Conservation (phyloP, 805 yeast genomes). For the Starmerella roubikii region DNA sequence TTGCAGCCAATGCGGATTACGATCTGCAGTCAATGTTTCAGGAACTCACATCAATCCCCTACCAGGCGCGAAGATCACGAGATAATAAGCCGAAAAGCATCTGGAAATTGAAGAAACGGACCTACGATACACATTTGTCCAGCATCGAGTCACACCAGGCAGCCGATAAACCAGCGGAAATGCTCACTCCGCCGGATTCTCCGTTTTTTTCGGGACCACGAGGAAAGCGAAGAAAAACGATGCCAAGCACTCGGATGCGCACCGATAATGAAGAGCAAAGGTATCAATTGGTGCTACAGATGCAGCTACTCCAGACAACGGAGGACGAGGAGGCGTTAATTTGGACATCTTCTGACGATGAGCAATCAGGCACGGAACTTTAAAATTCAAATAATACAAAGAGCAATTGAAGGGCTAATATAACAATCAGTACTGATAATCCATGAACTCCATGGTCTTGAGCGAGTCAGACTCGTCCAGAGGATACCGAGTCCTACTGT, state of each 20-base stretch:
- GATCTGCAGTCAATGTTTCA: not conserved
- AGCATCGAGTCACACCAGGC: no score
- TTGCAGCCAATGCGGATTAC: no score
- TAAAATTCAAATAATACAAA: no score
- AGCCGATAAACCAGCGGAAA: no score
- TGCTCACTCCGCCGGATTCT: not conserved
- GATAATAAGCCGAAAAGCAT: not conserved
- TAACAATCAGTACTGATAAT: no score
- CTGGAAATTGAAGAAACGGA: not conserved
- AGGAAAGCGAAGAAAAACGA: conserved; percentile 7
- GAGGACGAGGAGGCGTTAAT: conserved; percentile 10
- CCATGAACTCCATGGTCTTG: no score
- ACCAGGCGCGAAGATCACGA: not conserved
- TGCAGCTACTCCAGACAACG: conserved; percentile 6
- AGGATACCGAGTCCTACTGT: no score
- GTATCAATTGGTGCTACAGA: conserved; percentile 5
- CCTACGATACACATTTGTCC: not conserved
- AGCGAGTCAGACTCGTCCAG: no score
- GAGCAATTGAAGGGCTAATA: no score
- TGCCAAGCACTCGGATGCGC: not conserved
- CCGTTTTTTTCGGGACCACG: not conserved
- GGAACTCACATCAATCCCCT: not conserved
- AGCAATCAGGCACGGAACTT: no score
- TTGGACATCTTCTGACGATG: conserved; percentile 13
- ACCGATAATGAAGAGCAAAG: conserved; percentile 3